Base-by-base conservation (phyloP, 192 early-diverging fungal genomes). In the Dimargaris cristalligena region DNA sequence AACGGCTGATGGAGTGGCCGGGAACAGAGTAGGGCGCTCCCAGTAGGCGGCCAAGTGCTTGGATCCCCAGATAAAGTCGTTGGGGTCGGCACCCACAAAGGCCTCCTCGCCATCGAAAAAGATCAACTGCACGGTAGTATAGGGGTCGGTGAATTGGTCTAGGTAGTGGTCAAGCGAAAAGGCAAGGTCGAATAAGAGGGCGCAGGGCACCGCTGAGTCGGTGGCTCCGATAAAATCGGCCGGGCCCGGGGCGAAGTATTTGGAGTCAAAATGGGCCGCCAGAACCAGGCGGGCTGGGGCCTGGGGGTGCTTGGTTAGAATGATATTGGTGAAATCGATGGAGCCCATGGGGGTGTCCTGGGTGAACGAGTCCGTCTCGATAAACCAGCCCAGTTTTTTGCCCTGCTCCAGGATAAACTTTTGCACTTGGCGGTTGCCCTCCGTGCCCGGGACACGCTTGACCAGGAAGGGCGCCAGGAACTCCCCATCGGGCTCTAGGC, bases 91-190 rank as follows among this genome's bases (percentile, higher is more conserved):
- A 2, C 75, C 62, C 22, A 54, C 60, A 65, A 90, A 90, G 3
- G 94, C 90, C 64, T 97, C 94, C 59, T 97, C 94, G 32, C 94
- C 94, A 66, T 97, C 94, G 68, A 97, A 95, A 60, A 97, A 97
- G 26, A 97, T 77, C n/a, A 97, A 54, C 67, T 97, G 94, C 47
- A 95, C 44, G 10, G 84, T 87, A 0, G 76, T 68, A 33, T 80
- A 75, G 34, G 61, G 26, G 32, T 68, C 65, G 0, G 52, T 52
- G 51, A 67, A 58, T 46, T 68, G 67, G 25, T 81, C 75, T 16
- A 94, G 64, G 4, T 72, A 69, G 2, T 61, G 56, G 49, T 89
- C 78, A 34, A 97, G 74, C 2, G 76, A 77, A 4, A 65, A 64
- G 1, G 91, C 94, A 28, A 93, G 60, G 61, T 94, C 85, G 60